phyloP scores from a whole-genome alignment of 805 yeast genomes.

The Saturnispora quitensis region DNA sequence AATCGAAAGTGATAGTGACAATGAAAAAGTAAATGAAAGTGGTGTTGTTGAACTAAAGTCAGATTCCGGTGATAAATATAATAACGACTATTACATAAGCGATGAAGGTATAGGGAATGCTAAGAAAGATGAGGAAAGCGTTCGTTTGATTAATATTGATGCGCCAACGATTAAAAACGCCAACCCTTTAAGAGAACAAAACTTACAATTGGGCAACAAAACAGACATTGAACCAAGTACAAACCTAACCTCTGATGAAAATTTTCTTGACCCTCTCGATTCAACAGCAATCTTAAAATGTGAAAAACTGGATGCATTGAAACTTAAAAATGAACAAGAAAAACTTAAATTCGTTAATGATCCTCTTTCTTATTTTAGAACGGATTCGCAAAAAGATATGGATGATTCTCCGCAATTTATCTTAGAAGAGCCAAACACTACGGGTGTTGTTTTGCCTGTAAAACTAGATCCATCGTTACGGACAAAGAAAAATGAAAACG shows the following conservation, averaged over 20 bases:
- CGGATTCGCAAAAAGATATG: neutral
- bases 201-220: neutral
- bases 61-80: neutral
- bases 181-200: neutral
- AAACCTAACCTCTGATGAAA: no score
- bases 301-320: neutral
- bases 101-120: neutral
- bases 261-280: neutral
- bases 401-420: neutral
- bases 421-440: neutral
- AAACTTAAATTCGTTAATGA: neutral
- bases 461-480: neutral
- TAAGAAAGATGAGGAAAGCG: neutral
- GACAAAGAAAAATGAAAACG: neutral
- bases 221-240: neutral
- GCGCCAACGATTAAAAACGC: neutral
- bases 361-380: neutral
- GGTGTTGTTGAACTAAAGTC: conserved; percentile 1
- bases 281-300: neutral
- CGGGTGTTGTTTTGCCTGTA: neutral
- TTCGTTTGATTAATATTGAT: neutral
- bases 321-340: neutral
- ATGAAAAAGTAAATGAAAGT: neutral
- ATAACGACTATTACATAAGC: neutral
- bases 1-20: conserved; percentile 7